These are phyloP conservation scores for Talaromyces wortmannii DNA, from an alignment of 495 filamentous ascomycete genomes.

Conservation along the genomic window DNA sequence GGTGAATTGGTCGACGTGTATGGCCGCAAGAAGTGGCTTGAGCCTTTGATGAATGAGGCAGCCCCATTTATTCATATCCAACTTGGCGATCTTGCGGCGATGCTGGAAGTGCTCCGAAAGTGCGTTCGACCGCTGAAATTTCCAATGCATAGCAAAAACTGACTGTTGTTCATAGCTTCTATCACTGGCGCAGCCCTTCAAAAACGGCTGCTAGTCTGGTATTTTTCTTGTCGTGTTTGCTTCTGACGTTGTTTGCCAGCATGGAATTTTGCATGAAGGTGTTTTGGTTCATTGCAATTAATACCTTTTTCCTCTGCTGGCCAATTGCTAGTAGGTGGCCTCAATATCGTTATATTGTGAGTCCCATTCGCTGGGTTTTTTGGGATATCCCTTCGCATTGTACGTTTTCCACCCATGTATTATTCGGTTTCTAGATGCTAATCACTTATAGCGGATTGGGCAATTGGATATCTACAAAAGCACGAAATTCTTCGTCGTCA, in stretches of 20 bases:
- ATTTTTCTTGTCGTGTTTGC: constrained; percentile 20
- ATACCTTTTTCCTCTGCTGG: constrained; percentile 32
- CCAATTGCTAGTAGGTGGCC: constrained; percentile 33
- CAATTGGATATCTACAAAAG: constrained; percentile 26
- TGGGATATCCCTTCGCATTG: constrained; percentile 32
- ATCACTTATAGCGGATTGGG: constrained; percentile 21
- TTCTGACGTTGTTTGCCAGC: constrained; percentile 20
- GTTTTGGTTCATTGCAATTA: constrained; percentile 26
- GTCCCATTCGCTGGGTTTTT: constrained; percentile 31
- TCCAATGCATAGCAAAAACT: neutral
- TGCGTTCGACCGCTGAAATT: constrained; percentile 2
- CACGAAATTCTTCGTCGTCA: constrained; percentile 6
- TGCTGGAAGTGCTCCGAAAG: constrained; percentile 33
- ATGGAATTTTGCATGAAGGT: constrained; percentile 29
- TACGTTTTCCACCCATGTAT: neutral
- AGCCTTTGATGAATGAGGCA: constrained; percentile 24
- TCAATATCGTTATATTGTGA: constrained; percentile 32
- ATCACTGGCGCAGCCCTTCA: constrained; percentile 30
- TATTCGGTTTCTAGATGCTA: neutral
- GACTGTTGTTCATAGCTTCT: constrained; percentile 24
- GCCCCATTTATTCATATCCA: constrained; percentile 35
- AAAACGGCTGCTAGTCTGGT: constrained; percentile 25
- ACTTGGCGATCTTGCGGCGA: constrained; percentile 32
- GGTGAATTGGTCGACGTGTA: constrained; percentile 36
- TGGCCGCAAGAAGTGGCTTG: constrained; percentile 31